phyloP scores from a whole-genome alignment of 1,284 basidiomycete species.

The Chiua sp. region DNA sequence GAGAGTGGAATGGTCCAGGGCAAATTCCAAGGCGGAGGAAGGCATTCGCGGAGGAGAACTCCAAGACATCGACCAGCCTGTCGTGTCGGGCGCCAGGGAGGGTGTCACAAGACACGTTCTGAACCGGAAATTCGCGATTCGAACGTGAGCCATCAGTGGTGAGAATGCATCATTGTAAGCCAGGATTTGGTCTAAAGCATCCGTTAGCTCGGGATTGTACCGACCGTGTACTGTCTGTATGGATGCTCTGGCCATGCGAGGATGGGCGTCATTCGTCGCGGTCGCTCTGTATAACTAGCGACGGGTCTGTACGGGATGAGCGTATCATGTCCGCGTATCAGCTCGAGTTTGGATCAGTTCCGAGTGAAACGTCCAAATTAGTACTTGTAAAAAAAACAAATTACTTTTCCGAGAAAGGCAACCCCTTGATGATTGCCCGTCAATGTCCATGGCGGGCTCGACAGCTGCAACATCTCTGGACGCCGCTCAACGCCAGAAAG shows the following conservation, averaged over 20 bases:
- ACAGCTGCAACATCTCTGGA: conserved; percentile 21
- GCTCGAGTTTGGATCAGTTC: too few species aligned
- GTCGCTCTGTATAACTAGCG: too few species aligned
- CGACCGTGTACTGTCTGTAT: too few species aligned
- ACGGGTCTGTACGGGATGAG: too few species aligned
- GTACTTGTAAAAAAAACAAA: too few species aligned
- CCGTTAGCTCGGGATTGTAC: too few species aligned
- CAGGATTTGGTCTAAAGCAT: too few species aligned
- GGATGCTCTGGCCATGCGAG: neutral
- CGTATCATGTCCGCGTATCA: too few species aligned
- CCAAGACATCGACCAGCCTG: neutral
- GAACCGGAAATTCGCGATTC: neutral
- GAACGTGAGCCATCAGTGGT: neutral
- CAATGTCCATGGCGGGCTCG: conserved; percentile 22
- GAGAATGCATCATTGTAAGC: neutral
- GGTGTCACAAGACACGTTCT: neutral
- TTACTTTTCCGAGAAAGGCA: conserved; percentile 23
- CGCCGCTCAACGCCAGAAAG: conserved; percentile 1
- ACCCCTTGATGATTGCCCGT: conserved; percentile 27
- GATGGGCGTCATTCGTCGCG: too few species aligned
- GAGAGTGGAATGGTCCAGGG: conserved; percentile 22
- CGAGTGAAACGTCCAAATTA: too few species aligned
- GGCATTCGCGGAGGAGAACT: neutral
- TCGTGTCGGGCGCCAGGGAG: neutral
- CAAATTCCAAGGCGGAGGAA: neutral